phyloP scores from a whole-genome alignment of 2,329 filamentous ascomycete species.

The Lachnellula cervina region DNA sequence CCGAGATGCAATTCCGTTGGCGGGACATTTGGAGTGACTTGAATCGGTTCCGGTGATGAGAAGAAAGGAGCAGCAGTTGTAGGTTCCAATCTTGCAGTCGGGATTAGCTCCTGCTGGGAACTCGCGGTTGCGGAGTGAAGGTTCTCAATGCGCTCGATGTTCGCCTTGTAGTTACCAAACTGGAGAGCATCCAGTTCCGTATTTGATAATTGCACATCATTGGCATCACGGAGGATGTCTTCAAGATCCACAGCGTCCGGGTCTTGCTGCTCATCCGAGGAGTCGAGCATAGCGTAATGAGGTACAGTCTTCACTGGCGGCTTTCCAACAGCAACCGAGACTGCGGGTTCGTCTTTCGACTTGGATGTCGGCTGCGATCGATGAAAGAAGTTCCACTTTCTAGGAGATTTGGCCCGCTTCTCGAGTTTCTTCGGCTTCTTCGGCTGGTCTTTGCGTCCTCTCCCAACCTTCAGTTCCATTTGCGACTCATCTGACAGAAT shows the following conservation, averaged over 20 bases:
- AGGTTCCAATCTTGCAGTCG: constrained; percentile 1
- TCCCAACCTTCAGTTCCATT: constrained; percentile 34
- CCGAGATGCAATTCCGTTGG: constrained; percentile 24
- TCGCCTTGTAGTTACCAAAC: constrained; percentile 27
- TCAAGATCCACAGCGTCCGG: constrained; percentile 35
- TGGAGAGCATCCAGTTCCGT: constrained; percentile 28
- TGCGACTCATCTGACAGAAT: constrained; percentile 53
- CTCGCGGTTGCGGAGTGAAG: constrained; percentile 8
- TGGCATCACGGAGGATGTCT: constrained; percentile 47
- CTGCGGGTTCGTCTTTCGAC: constrained; percentile 35
- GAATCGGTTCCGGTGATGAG: constrained; percentile 23
- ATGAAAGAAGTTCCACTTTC: constrained; percentile 61
- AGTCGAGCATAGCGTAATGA: constrained; percentile 59
- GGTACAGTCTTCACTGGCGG: constrained; percentile 43
- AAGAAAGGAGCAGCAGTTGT: constrained; percentile 10
- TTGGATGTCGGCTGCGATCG: constrained; percentile 44
- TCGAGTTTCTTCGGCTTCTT: constrained; percentile 48
- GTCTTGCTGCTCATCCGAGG: constrained; percentile 41
- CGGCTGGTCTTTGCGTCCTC: constrained; percentile 16
- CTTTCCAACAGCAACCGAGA: constrained; percentile 44
- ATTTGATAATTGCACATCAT: constrained; percentile 27
- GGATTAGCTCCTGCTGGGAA: neutral
- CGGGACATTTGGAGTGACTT: constrained; percentile 16
- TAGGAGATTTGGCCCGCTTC: constrained; percentile 48
- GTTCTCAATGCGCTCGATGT: constrained; percentile 20